A percentile compares a stretch with the other conserved stretches of the same genome.
Evolutionary conservation across 495 filamentous ascomycete genomes (phyloP).

Genomic region (Penicillium manginii): DNA sequence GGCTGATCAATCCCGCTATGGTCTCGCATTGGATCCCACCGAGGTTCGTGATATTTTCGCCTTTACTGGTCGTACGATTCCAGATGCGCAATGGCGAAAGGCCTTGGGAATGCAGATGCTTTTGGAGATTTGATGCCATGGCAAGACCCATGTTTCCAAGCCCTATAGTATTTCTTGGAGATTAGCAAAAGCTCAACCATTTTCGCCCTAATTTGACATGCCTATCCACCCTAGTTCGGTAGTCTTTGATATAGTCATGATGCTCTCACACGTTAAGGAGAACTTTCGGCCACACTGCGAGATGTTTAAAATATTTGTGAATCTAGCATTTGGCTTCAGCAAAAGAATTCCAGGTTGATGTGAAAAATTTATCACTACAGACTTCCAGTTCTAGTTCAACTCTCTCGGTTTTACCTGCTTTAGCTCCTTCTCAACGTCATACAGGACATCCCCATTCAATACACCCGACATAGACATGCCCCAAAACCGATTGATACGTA

Average conservation of each 20-base stretch:
- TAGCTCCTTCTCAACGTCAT: background rate
- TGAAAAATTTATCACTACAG: background rate
- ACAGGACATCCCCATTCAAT: background rate
- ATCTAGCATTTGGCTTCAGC: background rate
- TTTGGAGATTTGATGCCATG: constrained; percentile 17
- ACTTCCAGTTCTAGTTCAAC: background rate
- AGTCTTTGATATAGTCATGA: background rate
- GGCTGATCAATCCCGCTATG: constrained; percentile 2
- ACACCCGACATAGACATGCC: background rate
- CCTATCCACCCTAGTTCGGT: background rate
- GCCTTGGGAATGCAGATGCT: background rate
- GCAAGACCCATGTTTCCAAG: constrained; percentile 19
- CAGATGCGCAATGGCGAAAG: constrained; percentile 8
- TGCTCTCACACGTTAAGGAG: background rate
- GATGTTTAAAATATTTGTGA: background rate
- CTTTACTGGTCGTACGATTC: constrained; percentile 14
- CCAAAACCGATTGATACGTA: background rate
- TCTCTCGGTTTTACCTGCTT: background rate
- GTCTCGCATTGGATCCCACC: constrained; percentile 12
- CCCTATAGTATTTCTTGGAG: background rate
- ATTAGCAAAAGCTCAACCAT: background rate
- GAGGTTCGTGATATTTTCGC: constrained; percentile 2
- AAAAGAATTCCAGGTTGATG: background rate
- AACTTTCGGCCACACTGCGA: background rate
- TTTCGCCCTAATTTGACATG: background rate